Evolutionary conservation across 2,329 filamentous ascomycete genomes (phyloP).

Genomic region (Podosphaera fusca): DNA sequence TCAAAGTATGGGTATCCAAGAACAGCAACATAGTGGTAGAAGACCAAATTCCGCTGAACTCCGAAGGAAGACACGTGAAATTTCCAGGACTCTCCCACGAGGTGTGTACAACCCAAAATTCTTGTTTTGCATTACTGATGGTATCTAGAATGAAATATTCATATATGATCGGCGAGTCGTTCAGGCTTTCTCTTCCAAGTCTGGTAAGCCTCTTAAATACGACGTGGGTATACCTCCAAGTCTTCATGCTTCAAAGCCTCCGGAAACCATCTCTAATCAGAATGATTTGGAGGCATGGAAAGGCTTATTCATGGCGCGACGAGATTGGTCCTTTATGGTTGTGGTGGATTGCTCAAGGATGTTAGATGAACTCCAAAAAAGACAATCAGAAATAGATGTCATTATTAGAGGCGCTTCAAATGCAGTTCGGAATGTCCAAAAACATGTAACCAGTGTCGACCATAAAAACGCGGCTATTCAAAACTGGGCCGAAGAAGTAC

Average conservation of each 20-base stretch:
- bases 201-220: slow-evolving; percentile 21
- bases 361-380: slow-evolving; percentile 35
- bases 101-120: slow-evolving; percentile 24
- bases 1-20: slow-evolving; percentile 59
- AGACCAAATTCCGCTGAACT: slow-evolving; percentile 71
- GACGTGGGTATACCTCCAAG: slow-evolving; percentile 28
- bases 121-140: slow-evolving; percentile 6
- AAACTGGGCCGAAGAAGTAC: slow-evolving; percentile 43
- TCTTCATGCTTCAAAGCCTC: slow-evolving; percentile 39
- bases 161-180: slow-evolving; percentile 71
- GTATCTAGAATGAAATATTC: slow-evolving; percentile 55
- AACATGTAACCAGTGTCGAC: slow-evolving; percentile 48
- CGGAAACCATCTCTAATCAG: slow-evolving; percentile 63
- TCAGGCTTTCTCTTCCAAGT: slow-evolving; percentile 27
- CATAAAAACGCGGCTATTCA: slow-evolving; percentile 48
- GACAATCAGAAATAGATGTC: slow-evolving; percentile 50
- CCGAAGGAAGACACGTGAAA: slow-evolving; percentile 32
- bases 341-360: slow-evolving; percentile 46
- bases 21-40: slow-evolving; percentile 50
- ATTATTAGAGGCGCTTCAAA: slow-evolving; percentile 64
- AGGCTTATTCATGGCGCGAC: slow-evolving; percentile 57
- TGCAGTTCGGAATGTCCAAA: slow-evolving; percentile 64
- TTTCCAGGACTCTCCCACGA: slow-evolving; percentile 54
- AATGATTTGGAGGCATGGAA: slow-evolving; percentile 75
- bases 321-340: slow-evolving; percentile 53